Evolutionary conservation across 192 early-diverging fungal genomes (phyloP), one percentile per base, ranked within the genome.

Genomic region (Bifiguratus adelaidae): DNA sequence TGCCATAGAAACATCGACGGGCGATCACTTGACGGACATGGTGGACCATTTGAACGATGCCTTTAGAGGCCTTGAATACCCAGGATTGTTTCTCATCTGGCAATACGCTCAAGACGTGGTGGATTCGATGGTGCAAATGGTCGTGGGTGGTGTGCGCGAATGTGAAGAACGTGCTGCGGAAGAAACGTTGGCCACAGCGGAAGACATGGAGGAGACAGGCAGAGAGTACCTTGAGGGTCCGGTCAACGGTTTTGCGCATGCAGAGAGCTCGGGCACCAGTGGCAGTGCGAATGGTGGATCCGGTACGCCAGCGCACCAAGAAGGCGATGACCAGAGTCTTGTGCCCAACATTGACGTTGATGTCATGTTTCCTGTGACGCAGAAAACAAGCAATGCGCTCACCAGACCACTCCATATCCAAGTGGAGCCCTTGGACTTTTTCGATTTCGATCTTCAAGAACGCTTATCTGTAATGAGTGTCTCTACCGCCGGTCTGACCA

Each of bases 71-170:
- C 73, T 89, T 8, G 71, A 83, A 34, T 98, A 84, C 64, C 74
- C 77, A 21, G 92, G 95, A 22, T 52, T 92, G 29, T 52, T 90
- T 12, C 77, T 83, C 44, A 74, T 86, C 28, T 92, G 89, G 89
- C 70, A 78, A 35, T 98, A 95, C 64, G 88, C 92, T 11, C 70
- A 78, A 33, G 81, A 84, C 38, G 63, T 98, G 47, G 68, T 82
- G 42, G 73, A 78, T 46, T 65, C 74, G 30, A 79, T 85, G 73
- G 65, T 77, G 7, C 70, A 80, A 28, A 63, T 71, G 9, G 56
- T 88, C 44, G 60, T 76, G 32, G 70, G 78, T 40, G 81, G 78
- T 30, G 72, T 83, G 18, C 59, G 69, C 16, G 69, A 68, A 56
- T 71, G 67, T 44, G 81, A 88, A 58, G 46, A 56, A 19, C 65